A percentile compares a stretch with the other conserved stretches of the same genome.
Evolutionary conservation across 2,329 filamentous ascomycete genomes (phyloP).

Genomic region (Fusarium sp.): DNA sequence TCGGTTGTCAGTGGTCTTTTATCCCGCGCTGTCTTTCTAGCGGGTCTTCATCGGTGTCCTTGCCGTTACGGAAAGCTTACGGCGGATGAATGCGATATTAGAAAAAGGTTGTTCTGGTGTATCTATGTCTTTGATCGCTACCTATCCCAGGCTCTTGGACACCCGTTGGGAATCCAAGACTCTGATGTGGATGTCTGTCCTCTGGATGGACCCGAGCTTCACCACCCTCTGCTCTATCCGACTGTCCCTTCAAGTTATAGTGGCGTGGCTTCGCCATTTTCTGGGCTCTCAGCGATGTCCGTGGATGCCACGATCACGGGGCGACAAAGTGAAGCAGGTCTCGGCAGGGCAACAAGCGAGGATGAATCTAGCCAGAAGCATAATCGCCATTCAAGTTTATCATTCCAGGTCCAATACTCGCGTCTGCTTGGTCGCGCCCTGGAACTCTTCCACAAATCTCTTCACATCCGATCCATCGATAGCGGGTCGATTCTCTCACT

Average conservation of each 20-base stretch:
- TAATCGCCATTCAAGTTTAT: background rate
- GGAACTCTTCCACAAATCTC: background rate
- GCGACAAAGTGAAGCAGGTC: background rate
- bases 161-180: background rate
- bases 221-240: background rate
- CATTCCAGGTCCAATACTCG: background rate
- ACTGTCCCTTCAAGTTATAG: background rate
- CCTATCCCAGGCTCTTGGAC: background rate
- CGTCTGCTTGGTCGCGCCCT: background rate
- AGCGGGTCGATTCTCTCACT: background rate
- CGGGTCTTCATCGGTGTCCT: background rate
- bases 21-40: background rate
- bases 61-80: background rate
- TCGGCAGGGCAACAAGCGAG: background rate
- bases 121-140: background rate
- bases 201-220: background rate
- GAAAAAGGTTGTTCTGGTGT: background rate
- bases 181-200: background rate
- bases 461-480: background rate
- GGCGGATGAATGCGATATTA: background rate
- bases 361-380: background rate
- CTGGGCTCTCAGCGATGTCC: background rate
- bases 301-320: background rate
- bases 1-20: background rate
- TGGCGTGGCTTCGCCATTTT: background rate